Evolutionary conservation across 352 stramenopile species (phyloP), one percentile per base, ranked within the genome.

Genomic region (Phytophthora foliorum): DNA sequence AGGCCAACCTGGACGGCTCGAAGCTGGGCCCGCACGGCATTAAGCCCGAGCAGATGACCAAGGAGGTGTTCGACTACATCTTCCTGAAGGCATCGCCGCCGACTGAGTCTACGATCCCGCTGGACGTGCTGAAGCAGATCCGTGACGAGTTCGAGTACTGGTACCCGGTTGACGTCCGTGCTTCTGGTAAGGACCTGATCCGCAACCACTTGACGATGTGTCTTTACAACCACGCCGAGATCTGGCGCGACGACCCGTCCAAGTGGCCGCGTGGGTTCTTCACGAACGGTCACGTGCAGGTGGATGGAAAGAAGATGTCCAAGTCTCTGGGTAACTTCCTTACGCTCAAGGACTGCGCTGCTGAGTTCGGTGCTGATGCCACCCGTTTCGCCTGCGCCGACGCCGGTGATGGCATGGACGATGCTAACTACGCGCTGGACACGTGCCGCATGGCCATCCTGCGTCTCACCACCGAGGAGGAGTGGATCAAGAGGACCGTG

Each of bases 311-410:
- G 81, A 99, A 99, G 82, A 99, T 99, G 98, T 98, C 92, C 51
- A 99, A 99, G 89, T 99, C 93, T 6, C 97, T 97, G 76, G 98
- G 98, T 38, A 99, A 99, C 84, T 99, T 99, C 78, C 77, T 99
- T 41, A 99, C 98, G 72, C 89, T 99, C 67, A 93, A 99, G 75
- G 97, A 99, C 68, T 98, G 95, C 32, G 84, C 98, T 27, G 84
- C 93, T 27, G 94, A 98, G 53, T 99, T 98, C 72, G 95, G 89
- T 67, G 94, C 96, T n/a, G 96, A 99, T 71, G 96, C 94, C 24
- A 98, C 94, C n/a, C 93, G 97, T 59, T 99, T 99, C 75, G 97
- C 97, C 17, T 99, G 97, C 59, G 98, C 98, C 31, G 97, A 99
- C 71, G 98, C 98, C 21, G 98, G 98, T 29, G 98, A 99, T 71